A percentile compares a stretch with the other conserved stretches of the same genome.
phyloP scores from a whole-genome alignment of 257 asterid genomes.

The Solanum ossicruentum region DNA sequence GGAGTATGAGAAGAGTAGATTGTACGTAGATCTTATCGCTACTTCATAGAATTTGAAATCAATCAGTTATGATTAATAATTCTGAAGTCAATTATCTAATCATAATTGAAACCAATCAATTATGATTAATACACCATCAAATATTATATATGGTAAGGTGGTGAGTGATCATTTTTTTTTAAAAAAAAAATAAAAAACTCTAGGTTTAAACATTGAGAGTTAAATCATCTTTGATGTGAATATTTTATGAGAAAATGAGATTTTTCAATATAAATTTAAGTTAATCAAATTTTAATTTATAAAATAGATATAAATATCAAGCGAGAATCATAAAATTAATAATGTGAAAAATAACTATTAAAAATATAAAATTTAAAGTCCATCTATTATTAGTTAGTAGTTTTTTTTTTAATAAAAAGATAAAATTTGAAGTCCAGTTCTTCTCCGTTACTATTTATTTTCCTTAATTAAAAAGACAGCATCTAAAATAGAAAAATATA shows the following conservation, averaged over 20 bases:
- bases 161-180: too few species aligned
- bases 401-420: not conserved
- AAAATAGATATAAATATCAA: not conserved
- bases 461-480: not conserved
- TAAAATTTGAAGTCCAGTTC: not conserved
- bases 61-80: too few species aligned
- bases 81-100: too few species aligned
- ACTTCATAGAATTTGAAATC: too few species aligned
- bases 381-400: not conserved
- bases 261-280: not conserved
- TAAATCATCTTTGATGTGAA: not conserved
- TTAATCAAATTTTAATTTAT: not conserved
- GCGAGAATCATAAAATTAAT: not conserved
- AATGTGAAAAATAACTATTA: not conserved
- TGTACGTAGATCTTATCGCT: too few species aligned
- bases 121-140: not conserved
- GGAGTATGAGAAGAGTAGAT: too few species aligned
- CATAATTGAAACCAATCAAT: not conserved
- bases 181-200: too few species aligned
- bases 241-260: not conserved
- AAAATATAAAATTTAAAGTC: not conserved
- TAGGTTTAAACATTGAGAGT: not conserved
- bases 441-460: not conserved
- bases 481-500: not conserved
- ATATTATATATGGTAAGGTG: not conserved